A percentile compares a stretch with the other conserved stretches of the same genome.
Conservation (phyloP, 2,329 filamentous ascomycete species). For the Penicillium sp. region DNA sequence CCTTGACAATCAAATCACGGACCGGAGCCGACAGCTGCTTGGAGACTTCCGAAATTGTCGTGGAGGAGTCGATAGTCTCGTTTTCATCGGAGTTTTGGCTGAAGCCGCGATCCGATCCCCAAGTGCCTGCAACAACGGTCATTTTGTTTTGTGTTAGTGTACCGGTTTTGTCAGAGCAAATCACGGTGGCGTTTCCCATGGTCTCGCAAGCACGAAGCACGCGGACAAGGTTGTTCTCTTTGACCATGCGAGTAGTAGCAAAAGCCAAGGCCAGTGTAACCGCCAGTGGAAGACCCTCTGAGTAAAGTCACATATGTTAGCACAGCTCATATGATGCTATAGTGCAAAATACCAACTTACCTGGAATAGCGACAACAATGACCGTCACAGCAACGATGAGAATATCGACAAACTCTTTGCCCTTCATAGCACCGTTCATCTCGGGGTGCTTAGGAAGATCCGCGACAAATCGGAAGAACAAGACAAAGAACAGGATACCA, state of each 20-base stretch:
- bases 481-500: conserved; percentile 78
- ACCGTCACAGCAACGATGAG: conserved; percentile 79
- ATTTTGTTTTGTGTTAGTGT: conserved; percentile 75
- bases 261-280: conserved; percentile 78
- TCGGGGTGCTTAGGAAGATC: conserved; percentile 57
- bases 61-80: conserved; percentile 15
- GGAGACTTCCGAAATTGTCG: conserved; percentile 30
- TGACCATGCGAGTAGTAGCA: conserved; percentile 75
- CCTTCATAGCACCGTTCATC: conserved; percentile 68
- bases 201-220: conserved; percentile 78
- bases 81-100: conserved; percentile 39
- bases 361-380: conserved; percentile 75
- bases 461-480: conserved; percentile 83
- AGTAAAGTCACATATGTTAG: conserved; percentile 38
- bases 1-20: conserved; percentile 43
- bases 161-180: conserved; percentile 80
- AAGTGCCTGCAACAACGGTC: conserved; percentile 72
- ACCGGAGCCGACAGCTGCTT: conserved; percentile 34
- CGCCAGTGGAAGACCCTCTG: conserved; percentile 72
- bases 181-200: conserved; percentile 77
- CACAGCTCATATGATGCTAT: not conserved
- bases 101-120: conserved; percentile 63
- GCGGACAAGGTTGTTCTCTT: conserved; percentile 75
- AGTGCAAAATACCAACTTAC: conserved; percentile 25
- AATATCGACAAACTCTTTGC: conserved; percentile 74